These are phyloP conservation scores for Pythium chondricola DNA, from an alignment of 352 stramenopile genomes.

Conservation along the genomic window DNA sequence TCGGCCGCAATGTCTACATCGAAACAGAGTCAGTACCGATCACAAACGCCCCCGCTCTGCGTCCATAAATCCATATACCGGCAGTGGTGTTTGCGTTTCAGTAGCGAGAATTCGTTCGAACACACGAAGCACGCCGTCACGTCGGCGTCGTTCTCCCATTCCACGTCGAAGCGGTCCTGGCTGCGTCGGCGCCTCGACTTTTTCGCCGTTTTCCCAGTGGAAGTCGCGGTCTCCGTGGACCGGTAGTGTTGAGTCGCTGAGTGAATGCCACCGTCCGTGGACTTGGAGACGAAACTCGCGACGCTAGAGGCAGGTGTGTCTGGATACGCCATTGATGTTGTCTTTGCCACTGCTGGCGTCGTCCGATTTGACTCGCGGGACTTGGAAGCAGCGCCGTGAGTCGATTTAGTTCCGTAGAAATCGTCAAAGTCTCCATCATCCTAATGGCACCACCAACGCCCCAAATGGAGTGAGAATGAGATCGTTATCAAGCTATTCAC, in stretches of 20 bases:
- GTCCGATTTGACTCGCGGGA: background rate
- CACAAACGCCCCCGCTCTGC: too few species aligned
- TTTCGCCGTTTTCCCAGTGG: conserved; percentile 3
- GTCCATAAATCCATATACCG: too few species aligned
- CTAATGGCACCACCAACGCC: conserved; percentile 16
- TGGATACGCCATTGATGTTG: conserved; percentile 7
- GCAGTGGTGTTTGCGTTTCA: conserved; percentile 74
- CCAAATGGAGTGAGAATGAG: background rate
- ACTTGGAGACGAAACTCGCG: conserved; percentile 19
- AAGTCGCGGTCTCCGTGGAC: conserved; percentile 4
- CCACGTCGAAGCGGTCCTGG: conserved; percentile 55
- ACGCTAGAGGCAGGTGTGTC: conserved; percentile 20
- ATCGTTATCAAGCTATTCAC: background rate
- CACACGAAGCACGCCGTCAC: conserved; percentile 50
- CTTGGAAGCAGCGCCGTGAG: conserved; percentile 2
- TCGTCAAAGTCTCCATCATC: conserved; percentile 77
- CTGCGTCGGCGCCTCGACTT: conserved; percentile 40
- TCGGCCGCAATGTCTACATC: conserved; percentile 48
- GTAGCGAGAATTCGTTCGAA: conserved; percentile 47
- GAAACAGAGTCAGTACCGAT: too few species aligned
- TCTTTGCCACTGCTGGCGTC: background rate
- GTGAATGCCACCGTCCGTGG: conserved; percentile 1
- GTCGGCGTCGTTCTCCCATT: conserved; percentile 47
- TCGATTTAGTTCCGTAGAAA: conserved; percentile 35
- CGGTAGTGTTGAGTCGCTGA: conserved; percentile 7